phyloP scores from a whole-genome alignment of 805 yeast species.

The Priceomyces haplophilus region DNA sequence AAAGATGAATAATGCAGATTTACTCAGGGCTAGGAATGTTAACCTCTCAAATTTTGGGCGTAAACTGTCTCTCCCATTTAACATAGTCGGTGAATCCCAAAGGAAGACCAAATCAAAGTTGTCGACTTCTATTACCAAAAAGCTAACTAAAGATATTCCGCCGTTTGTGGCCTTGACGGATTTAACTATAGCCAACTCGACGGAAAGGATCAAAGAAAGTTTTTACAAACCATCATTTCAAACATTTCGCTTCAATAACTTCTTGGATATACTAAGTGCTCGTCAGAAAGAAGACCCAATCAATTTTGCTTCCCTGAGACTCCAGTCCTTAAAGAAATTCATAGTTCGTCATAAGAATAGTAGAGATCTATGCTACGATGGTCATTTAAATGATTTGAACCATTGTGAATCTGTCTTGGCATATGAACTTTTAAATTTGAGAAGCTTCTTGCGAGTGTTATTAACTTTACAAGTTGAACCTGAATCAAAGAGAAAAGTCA shows the following conservation, averaged over 20 bases:
- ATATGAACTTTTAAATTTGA: constrained; percentile 24
- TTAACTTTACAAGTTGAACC: constrained; percentile 16
- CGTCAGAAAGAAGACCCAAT: constrained; percentile 37
- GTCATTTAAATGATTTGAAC: constrained; percentile 17
- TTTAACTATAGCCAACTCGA: constrained; percentile 24
- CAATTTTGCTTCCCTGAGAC: constrained; percentile 34
- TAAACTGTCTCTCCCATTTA: constrained; percentile 1
- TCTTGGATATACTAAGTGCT: constrained; percentile 27
- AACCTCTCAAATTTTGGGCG: not conserved
- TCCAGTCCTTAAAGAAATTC: constrained; percentile 29
- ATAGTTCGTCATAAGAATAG: constrained; percentile 18
- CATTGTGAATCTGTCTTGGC: constrained; percentile 31
- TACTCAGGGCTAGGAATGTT: not conserved
- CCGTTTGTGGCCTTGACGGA: constrained; percentile 20
- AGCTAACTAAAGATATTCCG: constrained; percentile 9
- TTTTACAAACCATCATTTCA: constrained; percentile 29
- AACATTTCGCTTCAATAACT: constrained; percentile 28
- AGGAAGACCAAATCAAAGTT: not conserved
- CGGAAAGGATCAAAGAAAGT: constrained; percentile 17
- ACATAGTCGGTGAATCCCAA: not conserved
- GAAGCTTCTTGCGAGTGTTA: constrained; percentile 25
- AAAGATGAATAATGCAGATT: not conserved
- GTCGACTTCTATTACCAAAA: not conserved
- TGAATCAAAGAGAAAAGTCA: constrained; percentile 4
- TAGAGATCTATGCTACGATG: constrained; percentile 7